Evolutionary conservation across 495 filamentous ascomycete species (phyloP).

Genomic region (Penicillium arizonense): DNA sequence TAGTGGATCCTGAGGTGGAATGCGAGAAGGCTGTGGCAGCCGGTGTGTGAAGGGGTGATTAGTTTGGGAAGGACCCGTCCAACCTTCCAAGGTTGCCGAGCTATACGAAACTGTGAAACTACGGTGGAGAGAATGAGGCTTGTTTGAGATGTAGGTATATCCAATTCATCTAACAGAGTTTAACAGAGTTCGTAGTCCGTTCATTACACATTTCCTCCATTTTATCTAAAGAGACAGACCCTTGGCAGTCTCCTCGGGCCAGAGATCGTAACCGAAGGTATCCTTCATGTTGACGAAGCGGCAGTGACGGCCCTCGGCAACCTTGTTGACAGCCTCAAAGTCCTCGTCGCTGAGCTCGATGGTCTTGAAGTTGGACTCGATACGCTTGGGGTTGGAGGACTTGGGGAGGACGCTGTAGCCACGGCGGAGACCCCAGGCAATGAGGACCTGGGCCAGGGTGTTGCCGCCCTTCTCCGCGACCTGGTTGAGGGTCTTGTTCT

Average conservation of each 20-base stretch:
- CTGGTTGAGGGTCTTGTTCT: constrained; percentile 57
- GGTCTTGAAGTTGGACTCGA: constrained; percentile 66
- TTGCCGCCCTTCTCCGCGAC: constrained; percentile 63
- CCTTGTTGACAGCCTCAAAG: constrained; percentile 57
- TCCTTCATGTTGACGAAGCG: constrained; percentile 85
- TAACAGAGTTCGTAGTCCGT: constrained; percentile 7
- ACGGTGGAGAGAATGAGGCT: neutral
- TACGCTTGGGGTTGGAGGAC: constrained; percentile 60
- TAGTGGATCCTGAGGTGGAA: constrained; percentile 8
- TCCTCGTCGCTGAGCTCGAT: constrained; percentile 54
- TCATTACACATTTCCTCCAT: constrained; percentile 17
- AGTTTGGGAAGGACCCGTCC: neutral
- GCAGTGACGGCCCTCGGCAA: constrained; percentile 58
- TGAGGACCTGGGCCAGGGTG: constrained; percentile 64
- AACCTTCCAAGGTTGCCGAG: no score
- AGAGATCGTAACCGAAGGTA: constrained; percentile 55
- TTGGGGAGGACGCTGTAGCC: constrained; percentile 74
- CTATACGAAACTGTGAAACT: neutral
- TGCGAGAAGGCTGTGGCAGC: neutral
- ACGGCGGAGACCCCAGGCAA: constrained; percentile 69
- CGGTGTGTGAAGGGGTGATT: constrained; percentile 2
- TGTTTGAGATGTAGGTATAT: constrained; percentile 12
- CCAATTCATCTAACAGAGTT: constrained; percentile 20
- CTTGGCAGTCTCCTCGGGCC: constrained; percentile 46
- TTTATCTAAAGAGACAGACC: constrained; percentile 35